Evolutionary conservation across 164 flowering plant genomes (phyloP), one percentile per base, ranked within the genome.

Genomic region (Tetracentron sinense): DNA sequence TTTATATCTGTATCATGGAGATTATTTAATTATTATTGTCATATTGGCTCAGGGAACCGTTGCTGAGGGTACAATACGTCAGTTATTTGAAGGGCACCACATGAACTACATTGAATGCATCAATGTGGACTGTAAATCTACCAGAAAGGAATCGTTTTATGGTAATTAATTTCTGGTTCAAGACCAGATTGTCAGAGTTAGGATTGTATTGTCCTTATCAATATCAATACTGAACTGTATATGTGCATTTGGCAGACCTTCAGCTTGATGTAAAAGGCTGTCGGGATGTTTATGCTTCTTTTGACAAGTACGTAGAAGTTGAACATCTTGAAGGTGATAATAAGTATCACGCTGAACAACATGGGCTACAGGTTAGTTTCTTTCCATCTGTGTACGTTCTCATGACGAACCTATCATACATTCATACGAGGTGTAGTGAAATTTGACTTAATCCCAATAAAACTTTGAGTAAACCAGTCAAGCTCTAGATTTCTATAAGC

Each of bases 221-320:
- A 29, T 12, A 52, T 30, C 7, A 22, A n/a, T n/a, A n/a, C n/a
- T 42, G 16, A 16, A 31, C 27, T 65, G 35, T n/a, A 60, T 64
- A 16, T 26, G 42, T 58, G 19, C 70, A 10, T 59, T 0, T 67
- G 44, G 54, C 72, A 84, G 88, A 84, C 50, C 84, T 84, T 68
- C 85, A 82, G 69, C 86, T 84, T 73, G 87, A 84, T 80, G 89
- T 86, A 54, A 86, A 84, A 77, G 89, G 89, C 31, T 84, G 89
- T 68, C 75, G 78, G 51, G 89, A 84, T 75, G 84, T 86, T 69
- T 86, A 86, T 78, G 88, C 84, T 69, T 84, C 92, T 47, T 86
- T 86, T 78, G 92, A 84, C 55, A 81, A 84, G 70, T 84, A 83
- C 70, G 89, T 87, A 48, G 89, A 85, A 69, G 85, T 85, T 65